Conservation (phyloP, 1,139 yeast species). For the Nakaseomyces nivariensis region DNA sequence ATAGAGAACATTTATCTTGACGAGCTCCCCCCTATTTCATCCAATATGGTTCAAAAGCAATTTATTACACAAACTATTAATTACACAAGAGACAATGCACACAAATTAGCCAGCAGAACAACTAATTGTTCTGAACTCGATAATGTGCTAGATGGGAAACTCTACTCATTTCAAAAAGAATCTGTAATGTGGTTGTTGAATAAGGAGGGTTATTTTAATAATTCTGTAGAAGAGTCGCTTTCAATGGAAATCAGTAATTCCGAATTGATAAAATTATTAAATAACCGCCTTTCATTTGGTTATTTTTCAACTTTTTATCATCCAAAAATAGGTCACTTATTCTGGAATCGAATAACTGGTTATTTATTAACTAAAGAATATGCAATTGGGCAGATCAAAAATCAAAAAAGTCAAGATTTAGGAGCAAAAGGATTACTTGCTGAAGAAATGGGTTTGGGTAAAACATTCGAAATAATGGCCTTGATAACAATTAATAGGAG, state of each 20-base stretch:
- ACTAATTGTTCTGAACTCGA: not conserved
- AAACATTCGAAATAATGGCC: conserved; percentile 75
- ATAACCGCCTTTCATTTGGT: conserved; percentile 16
- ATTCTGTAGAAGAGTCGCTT: not conserved
- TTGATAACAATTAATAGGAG: conserved; percentile 49
- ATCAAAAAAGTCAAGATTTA: conserved; percentile 4
- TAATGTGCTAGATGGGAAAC: conserved; percentile 11
- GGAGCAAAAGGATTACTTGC: conserved; percentile 66
- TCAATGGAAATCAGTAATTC: not conserved
- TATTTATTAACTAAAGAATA: conserved; percentile 14
- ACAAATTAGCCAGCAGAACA: not conserved
- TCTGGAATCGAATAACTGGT: conserved; percentile 29
- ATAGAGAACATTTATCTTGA: conserved; percentile 1
- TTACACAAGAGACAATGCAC: not conserved
- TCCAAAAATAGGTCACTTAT: conserved; percentile 2
- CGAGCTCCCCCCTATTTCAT: conserved; percentile 1
- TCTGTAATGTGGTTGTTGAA: conserved; percentile 28
- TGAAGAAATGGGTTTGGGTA: conserved; percentile 97
- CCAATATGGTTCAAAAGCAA: conserved; percentile 18
- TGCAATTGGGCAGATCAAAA: conserved; percentile 9
- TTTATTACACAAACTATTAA: conserved; percentile 17
- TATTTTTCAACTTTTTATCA: not conserved
- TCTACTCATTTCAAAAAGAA: conserved; percentile 26
- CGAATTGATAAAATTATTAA: conserved; percentile 11
- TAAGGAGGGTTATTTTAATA: conserved; percentile 15